Evolutionary conservation across 169 alveolate species (phyloP), one percentile per base, ranked within the genome.

Genomic region (Cystoisospora suis): DNA sequence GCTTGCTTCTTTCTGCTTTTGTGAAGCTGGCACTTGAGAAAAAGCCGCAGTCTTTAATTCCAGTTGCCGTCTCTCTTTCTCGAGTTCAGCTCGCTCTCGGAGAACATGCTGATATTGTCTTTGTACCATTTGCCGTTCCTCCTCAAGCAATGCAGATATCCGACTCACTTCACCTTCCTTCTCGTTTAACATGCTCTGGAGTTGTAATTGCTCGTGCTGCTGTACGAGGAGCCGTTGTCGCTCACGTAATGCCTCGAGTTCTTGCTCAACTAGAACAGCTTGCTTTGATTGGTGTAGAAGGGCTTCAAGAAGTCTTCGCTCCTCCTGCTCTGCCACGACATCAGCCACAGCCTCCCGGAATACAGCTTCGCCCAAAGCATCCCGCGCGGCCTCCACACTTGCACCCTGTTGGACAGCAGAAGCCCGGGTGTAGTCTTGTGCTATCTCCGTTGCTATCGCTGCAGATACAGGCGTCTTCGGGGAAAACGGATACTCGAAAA

Each of bases 401-500:
- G 53, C 83, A 3, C 58, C 83, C 53, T 36, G 58, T 17, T 40
- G 38, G 15, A 40, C 45, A 38, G 83, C 83, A 0, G 83, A 46
- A 0, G 83, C 83, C 15, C 36, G 40, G 4, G 83, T 53, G 20
- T n/a, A 46, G 42, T 2, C 83, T 4, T 20, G 9, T 5, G 32
- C 27, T 15, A 40, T 20, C 1, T 17, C 53, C 17, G 53, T 40
- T 7, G 83, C 83, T 5, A 72, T 46, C 12, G 83, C 56, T 1
- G 56, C 53, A 12, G 83, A 34, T 15, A 72, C 15, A 29, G 83
- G 83, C 17, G 83, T 72, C 29, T 32, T 27, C 17, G 83, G 1
- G 1, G 83, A 38, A 34, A 72, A 72, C 47, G 83, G 83, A 36
- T 38, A 72, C 53, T 72, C 83, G 32, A 34, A n/a, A n/a, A n/a